Percentiles rank a stretch among this genome's conserved stretches.
These are phyloP conservation scores for Glutinoglossum americanum DNA, from an alignment of 495 filamentous ascomycete species.

Conservation along the genomic window DNA sequence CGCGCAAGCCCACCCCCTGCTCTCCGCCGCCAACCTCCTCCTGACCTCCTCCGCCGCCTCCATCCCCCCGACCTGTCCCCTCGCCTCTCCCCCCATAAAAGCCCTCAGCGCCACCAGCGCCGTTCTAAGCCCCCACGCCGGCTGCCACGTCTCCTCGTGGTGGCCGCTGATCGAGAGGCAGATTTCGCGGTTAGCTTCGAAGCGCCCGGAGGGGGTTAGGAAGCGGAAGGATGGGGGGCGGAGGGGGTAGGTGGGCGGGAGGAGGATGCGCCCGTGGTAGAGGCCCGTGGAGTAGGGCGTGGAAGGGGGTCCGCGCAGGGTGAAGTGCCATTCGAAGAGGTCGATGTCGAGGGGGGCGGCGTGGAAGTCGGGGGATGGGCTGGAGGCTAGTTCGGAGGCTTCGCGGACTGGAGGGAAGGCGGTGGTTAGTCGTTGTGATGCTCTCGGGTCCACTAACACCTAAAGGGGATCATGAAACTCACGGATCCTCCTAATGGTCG, in stretches of 20 bases:
- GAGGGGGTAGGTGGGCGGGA: slow-evolving; percentile 73
- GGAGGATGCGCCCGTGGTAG: slow-evolving; percentile 89
- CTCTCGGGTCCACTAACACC: neutral
- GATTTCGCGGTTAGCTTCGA: slow-evolving; percentile 94
- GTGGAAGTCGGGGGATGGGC: slow-evolving; percentile 61
- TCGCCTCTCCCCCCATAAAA: slow-evolving; percentile 55
- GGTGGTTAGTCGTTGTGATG: neutral
- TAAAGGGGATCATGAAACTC: slow-evolving; percentile 9
- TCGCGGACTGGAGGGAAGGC: slow-evolving; percentile 35
- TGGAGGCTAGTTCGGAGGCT: slow-evolving; percentile 57
- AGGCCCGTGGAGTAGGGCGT: slow-evolving; percentile 59
- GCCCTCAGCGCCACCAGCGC: slow-evolving; percentile 45
- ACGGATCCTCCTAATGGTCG: slow-evolving; percentile 63
- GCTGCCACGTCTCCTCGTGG: slow-evolving; percentile 97
- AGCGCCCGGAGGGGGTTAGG: slow-evolving; percentile 73
- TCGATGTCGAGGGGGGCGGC: slow-evolving; percentile 66
- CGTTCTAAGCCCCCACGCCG: slow-evolving; percentile 83
- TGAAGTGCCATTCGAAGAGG: slow-evolving; percentile 99
- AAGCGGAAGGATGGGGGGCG: slow-evolving; percentile 88
- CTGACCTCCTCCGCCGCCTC: slow-evolving; percentile 44
- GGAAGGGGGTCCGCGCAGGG: slow-evolving; percentile 73
- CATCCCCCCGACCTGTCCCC: slow-evolving; percentile 73
- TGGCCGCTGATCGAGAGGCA: slow-evolving; percentile 83
- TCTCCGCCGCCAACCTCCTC: slow-evolving; percentile 40
- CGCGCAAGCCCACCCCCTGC: slow-evolving; percentile 37